Conservation (phyloP, 176 grass and related monocot genomes). For the Guadua angustifolia region DNA sequence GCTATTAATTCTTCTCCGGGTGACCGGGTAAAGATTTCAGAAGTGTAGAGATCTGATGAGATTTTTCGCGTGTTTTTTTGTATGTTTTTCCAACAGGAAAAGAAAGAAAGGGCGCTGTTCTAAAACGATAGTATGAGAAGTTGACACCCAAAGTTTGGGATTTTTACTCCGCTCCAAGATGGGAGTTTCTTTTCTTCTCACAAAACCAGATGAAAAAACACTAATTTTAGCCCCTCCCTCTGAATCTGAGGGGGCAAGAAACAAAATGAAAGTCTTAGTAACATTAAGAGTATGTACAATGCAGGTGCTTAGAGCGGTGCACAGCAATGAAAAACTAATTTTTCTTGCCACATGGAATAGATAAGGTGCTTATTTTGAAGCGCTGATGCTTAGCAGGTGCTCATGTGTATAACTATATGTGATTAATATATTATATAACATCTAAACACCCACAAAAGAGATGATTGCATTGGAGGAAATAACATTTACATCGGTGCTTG, state of each 20-base stretch:
- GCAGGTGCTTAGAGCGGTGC: no score
- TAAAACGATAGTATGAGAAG: slow-evolving; percentile 74
- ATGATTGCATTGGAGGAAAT: no score
- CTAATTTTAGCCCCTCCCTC: slow-evolving; percentile 18
- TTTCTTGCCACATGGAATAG: no score
- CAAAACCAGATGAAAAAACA: slow-evolving; percentile 33
- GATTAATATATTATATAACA: no score
- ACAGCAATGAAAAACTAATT: no score
- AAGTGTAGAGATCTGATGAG: slow-evolving; percentile 76
- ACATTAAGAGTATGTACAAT: neutral
- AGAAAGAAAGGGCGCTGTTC: slow-evolving; percentile 73
- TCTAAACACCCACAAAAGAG: no score
- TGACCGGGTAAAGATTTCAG: slow-evolving; percentile 59
- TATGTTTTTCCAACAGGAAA: slow-evolving; percentile 87
- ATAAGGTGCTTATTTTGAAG: no score
- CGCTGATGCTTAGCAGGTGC: no score
- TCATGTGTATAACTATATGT: no score
- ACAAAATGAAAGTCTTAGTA: neutral
- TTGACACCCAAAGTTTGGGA: slow-evolving; percentile 63
- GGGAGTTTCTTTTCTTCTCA: slow-evolving; percentile 70
- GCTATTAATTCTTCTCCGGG: slow-evolving; percentile 53
- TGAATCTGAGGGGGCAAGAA: slow-evolving; percentile 30
- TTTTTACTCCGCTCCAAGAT: slow-evolving; percentile 72
- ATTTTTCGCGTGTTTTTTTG: slow-evolving; percentile 75
- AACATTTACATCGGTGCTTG: no score